Conservation (phyloP, 768 basidiomycete genomes). For the Panus rudis region DNA sequence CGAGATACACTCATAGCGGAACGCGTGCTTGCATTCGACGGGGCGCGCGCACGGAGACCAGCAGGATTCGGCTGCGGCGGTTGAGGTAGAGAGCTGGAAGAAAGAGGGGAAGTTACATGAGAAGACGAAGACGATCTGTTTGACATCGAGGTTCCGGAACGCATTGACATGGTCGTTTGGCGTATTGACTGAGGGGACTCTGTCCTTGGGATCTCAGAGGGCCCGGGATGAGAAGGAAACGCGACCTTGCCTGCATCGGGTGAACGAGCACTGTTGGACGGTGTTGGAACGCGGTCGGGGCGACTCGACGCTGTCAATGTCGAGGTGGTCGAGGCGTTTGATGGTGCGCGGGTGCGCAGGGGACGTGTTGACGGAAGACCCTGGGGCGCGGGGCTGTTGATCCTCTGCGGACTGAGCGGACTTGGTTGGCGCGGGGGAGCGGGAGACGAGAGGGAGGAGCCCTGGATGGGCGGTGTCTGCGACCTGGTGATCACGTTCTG, state of each 20-base stretch:
- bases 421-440: conserved; percentile 9
- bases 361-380: conserved; percentile 1
- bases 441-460: too few relatives aligned
- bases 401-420: conserved; percentile 2
- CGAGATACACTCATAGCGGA: conserved; percentile 10
- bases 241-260: conserved; percentile 10
- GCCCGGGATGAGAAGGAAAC: conserved; percentile 14
- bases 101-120: not conserved
- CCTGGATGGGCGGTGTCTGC: conserved; percentile 4
- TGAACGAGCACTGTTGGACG: conserved; percentile 9
- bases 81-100: not conserved
- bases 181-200: not conserved
- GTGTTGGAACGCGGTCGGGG: conserved; percentile 15
- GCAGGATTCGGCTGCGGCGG: not conserved
- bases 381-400: not conserved
- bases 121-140: not conserved
- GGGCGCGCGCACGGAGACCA: conserved; percentile 12
- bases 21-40: conserved; percentile 19
- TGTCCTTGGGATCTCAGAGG: conserved; percentile 4
- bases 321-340: conserved; percentile 14
- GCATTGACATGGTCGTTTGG: not conserved
- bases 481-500: conserved; percentile 30
- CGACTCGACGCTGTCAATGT: conserved; percentile 7
- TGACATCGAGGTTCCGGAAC: too few relatives aligned
- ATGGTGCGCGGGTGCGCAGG: conserved; percentile 16